Evolutionary conservation across 2,329 filamentous ascomycete species (phyloP).

Genomic region (Fusarium mundagurra): DNA sequence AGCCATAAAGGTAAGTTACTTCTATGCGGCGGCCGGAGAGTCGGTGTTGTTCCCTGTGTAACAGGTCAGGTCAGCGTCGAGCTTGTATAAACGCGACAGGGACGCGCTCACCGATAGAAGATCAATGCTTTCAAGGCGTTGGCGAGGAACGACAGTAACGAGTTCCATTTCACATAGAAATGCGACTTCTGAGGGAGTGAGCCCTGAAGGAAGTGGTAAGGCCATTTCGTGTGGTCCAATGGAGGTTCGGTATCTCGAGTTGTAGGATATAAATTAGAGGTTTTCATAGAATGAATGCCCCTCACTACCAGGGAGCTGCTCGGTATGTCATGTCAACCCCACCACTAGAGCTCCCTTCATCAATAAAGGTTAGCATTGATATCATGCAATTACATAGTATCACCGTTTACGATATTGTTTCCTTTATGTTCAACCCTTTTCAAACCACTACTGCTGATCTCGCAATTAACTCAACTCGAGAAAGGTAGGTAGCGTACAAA

Average conservation of each 20-base stretch:
- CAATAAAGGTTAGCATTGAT: neutral
- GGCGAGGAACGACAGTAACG: conserved; percentile 90
- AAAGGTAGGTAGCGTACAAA: neutral
- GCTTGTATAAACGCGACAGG: conserved; percentile 22
- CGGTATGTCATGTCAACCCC: conserved; percentile 19
- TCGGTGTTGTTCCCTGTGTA: conserved; percentile 77
- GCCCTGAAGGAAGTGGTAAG: conserved; percentile 60
- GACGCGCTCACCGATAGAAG: conserved; percentile 79
- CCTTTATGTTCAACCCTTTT: neutral
- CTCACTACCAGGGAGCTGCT: neutral
- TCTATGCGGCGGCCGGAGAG: conserved; percentile 83
- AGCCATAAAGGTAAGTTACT: conserved; percentile 90
- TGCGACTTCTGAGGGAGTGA: conserved; percentile 87
- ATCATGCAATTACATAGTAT: neutral
- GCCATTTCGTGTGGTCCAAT: conserved; percentile 53
- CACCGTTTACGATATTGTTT: neutral
- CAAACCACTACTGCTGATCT: neutral
- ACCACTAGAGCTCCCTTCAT: conserved; percentile 1
- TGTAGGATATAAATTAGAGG: conserved; percentile 24
- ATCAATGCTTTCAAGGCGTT: conserved; percentile 85
- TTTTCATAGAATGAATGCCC: conserved; percentile 19
- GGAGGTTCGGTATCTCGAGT: conserved; percentile 2
- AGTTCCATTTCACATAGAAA: conserved; percentile 98
- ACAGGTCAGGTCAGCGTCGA: conserved; percentile 30
- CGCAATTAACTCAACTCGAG: neutral